Conservation (phyloP, 2,329 filamentous ascomycete genomes). For the Harringtonia lauricola region DNA sequence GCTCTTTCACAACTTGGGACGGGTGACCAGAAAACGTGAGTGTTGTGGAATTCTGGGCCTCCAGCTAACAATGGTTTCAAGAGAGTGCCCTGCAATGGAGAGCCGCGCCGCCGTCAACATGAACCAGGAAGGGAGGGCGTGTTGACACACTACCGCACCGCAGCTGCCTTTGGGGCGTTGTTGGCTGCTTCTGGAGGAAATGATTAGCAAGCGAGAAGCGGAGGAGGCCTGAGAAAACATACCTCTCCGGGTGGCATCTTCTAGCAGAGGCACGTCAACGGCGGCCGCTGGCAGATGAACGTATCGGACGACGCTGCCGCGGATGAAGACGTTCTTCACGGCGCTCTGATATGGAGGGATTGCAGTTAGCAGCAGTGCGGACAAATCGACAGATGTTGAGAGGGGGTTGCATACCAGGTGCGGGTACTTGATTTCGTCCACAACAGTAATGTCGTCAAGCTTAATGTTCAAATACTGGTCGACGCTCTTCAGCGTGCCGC, state of each 20-base stretch:
- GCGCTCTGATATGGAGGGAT: slow-evolving; percentile 38
- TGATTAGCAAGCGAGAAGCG: background rate
- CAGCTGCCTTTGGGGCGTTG: slow-evolving; percentile 38
- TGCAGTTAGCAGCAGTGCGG: background rate
- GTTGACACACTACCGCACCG: slow-evolving; percentile 3
- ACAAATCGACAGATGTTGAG: too few species aligned
- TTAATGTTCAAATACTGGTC: slow-evolving; percentile 99
- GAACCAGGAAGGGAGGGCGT: too few species aligned
- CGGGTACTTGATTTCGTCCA: slow-evolving; percentile 90
- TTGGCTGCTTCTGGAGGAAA: slow-evolving; percentile 39
- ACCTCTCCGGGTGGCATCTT: slow-evolving; percentile 87
- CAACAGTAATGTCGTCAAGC: slow-evolving; percentile 85
- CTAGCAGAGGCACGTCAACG: slow-evolving; percentile 76
- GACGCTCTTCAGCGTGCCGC: slow-evolving; percentile 89
- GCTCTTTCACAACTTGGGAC: too few species aligned
- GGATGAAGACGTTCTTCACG: slow-evolving; percentile 93
- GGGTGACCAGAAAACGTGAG: too few species aligned
- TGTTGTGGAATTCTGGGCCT: too few species aligned
- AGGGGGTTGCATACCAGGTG: slow-evolving; percentile 54
- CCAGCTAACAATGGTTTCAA: too few species aligned
- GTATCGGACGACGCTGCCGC: slow-evolving; percentile 85
- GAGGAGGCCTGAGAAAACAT: background rate
- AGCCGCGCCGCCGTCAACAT: too few species aligned
- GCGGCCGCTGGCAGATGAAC: slow-evolving; percentile 75
- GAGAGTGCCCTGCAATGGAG: too few species aligned